Conservation (phyloP, 805 yeast genomes). For the Candida glaebosa region DNA sequence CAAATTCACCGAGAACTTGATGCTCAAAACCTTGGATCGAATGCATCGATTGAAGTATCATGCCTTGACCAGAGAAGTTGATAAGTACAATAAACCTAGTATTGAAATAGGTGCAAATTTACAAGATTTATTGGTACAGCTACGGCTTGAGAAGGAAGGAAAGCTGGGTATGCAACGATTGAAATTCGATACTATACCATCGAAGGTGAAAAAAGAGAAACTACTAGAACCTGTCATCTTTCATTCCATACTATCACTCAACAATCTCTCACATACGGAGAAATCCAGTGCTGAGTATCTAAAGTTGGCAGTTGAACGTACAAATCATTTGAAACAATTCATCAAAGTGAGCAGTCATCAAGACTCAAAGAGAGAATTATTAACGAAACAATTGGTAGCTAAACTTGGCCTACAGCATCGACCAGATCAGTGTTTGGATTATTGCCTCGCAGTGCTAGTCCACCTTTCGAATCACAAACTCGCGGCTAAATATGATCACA, state of each 20-base stretch:
- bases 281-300: background rate
- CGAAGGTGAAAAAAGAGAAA: background rate
- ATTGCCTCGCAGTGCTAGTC: background rate
- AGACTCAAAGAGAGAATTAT: background rate
- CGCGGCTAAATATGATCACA: background rate
- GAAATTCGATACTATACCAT: slow-evolving; percentile 4
- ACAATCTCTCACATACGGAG: slow-evolving; percentile 1
- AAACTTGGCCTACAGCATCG: background rate
- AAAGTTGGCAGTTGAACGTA: background rate
- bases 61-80: slow-evolving; percentile 11
- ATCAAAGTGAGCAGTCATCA: background rate
- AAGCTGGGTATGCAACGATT: slow-evolving; percentile 1
- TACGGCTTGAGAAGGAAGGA: slow-evolving; percentile 9
- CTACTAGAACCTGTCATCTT: slow-evolving; percentile 15
- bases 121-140: slow-evolving; percentile 9
- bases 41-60: slow-evolving; percentile 16
- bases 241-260: slow-evolving; percentile 11
- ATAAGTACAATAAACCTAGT: slow-evolving; percentile 8
- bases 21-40: slow-evolving; percentile 14
- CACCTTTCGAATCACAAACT: background rate
- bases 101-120: slow-evolving; percentile 10
- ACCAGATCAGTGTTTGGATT: background rate
- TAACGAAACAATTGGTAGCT: background rate
- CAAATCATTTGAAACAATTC: background rate
- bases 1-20: background rate